Evolutionary conservation across 495 filamentous ascomycete genomes (phyloP), one percentile per base, ranked within the genome.

Genomic region (Platismatia glauca): DNA sequence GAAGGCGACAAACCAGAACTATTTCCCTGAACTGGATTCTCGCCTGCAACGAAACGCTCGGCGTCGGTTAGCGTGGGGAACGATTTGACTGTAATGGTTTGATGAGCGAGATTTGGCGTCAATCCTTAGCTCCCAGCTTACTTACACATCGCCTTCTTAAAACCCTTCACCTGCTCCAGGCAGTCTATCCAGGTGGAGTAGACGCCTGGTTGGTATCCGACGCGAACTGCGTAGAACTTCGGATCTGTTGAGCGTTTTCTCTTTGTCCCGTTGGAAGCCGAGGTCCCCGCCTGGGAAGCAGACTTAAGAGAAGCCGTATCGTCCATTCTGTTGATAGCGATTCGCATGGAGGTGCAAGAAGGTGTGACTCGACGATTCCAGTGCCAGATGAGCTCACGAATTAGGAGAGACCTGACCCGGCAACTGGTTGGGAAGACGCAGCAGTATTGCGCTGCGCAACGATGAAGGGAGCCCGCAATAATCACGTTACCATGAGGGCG

Each of bases 211-310:
- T 77, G 82, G 62, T 82, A 79, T 11, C 94, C 94, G 27, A 77
- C 79, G 44, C 86, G 85, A 31, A 98, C 94, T 16, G 88, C 90
- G 73, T 97, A 98, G 74, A 86, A 96, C 75, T 94, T 96, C 61
- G 79, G 76, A 35, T 78, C 72, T 6, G 77, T 66, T 7, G 67
- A 70, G 59, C 86, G 74, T 74, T 91, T 91, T 63, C 88, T 78
- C 69, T 91, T 90, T 48, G 76, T 75, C 31, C 83, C 83, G 18
- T 76, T 73, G 8, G 78, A 75, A 24, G 80, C 71, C 13, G 72
- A 72, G 20, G 76, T 68, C 18, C 53, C 66, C 18, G 55, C 55
- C 24, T 31, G 65, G 33, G 66, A 68, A 43, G 50, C 53, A 35
- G 68, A 66, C 24, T 55, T 65, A 33, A 61, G 18, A 12, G 66